Evolutionary conservation across 257 asterid genomes (phyloP), one percentile per base, ranked within the genome.

Genomic region (Salvia splendens): DNA sequence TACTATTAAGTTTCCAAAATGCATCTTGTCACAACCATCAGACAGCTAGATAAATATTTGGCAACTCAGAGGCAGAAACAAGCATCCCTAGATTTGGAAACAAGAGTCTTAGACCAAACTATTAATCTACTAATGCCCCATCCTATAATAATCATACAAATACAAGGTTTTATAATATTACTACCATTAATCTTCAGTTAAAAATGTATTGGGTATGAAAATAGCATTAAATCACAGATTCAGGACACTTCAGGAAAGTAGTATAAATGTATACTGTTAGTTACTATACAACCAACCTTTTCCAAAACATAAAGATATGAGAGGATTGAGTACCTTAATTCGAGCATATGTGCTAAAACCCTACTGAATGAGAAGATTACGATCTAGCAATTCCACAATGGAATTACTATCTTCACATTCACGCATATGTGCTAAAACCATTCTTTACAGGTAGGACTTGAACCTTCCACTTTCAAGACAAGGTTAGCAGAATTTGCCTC

Each of bases 281-380:
- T 10, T 10, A 24, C 30, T 48, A 11, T 12, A 28, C 12, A 33
- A 36, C 33, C 11, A 40, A 46, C 43, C 3, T 12, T 33, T 56
- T 56, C 64, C 33, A 40, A 30, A 69, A 52, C 40, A 54, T 52
- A 43, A 58, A 5, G 38, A 6, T n/a, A 60, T 41, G 20, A 17
- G 20, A 17, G 0, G 67, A 64, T 59, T 59, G 48, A 73, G 61
- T 76, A 80, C 82, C 82, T 76, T 70, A 66, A 66, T 47, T 47
- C 70, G 56, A 73, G 82, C 79, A 79, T 56, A 77, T 43, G 71
- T 64, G 72, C 79, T 62, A 61, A 84, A 73, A 59, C 87, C 90
- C 64, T 73, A 74, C 73, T 82, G 84, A 72, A 69, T 15, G 68
- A 85, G 82, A 73, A 84, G 76, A 70, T 54, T 28, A 36, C 8